Base-by-base conservation (phyloP, 2,329 filamentous ascomycete genomes). In the Ramularia endophylla region DNA sequence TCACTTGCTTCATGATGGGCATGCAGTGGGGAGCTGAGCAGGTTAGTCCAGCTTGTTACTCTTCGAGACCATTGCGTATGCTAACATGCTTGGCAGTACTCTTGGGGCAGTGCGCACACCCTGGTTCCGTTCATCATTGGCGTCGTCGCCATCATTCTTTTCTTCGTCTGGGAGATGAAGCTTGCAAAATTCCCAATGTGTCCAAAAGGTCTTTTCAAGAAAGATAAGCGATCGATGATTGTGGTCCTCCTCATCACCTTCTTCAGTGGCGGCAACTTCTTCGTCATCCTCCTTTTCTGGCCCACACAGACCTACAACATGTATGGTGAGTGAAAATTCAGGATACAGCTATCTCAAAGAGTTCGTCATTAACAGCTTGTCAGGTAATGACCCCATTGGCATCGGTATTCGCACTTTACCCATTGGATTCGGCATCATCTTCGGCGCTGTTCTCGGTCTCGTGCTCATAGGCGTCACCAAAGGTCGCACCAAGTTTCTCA, bases 321-420 rank as follows among this genome's bases (percentile, higher is more conserved):
- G 8, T 82, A 81, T 55, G 77, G n/a, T n/a, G n/a, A n/a, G 77
- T 22, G n/a, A n/a, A n/a, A n/a, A n/a, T n/a, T n/a, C n/a, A n/a
- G n/a, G n/a, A n/a, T n/a, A n/a, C n/a, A n/a, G n/a, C n/a, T n/a
- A n/a, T n/a, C n/a, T n/a, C n/a, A n/a, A n/a, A n/a, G n/a, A n/a
- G n/a, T n/a, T n/a, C n/a, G n/a, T n/a, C n/a, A n/a, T n/a, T n/a
- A n/a, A n/a, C n/a, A n/a, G n/a, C n/a, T n/a, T n/a, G n/a, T n/a
- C n/a, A n/a, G n/a, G 32, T 17, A 50, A 54, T 48, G 76, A 83
- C 48, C 78, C 80, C 0, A 60, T 81, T 13, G 71, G 69, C 16
- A 73, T 84, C 40, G 81, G 81, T n/a, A 63, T 85, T 43, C 73
- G 81, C 43, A 77, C 77, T 29, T 60, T 85, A 5, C 80, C 81